phyloP scores from a whole-genome alignment of 345 rosid genomes.

The Nephelium lappaceum region DNA sequence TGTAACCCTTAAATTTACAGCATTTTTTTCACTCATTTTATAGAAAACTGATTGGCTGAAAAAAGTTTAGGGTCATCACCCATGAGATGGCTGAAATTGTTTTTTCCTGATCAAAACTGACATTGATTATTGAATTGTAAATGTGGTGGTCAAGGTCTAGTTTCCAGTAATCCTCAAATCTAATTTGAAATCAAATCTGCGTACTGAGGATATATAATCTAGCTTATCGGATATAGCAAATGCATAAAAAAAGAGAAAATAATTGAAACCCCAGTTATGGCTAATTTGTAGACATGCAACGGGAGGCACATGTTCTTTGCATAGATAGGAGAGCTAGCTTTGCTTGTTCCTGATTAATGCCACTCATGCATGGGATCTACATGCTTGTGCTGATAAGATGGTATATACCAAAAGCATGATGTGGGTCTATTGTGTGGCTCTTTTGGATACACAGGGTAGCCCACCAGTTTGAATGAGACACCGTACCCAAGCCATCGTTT shows the following conservation, averaged over 20 bases:
- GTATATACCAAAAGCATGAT: background rate
- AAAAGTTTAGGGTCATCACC: constrained; percentile 13
- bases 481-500: background rate
- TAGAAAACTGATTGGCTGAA: background rate
- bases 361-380: constrained; percentile 19
- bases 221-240: background rate
- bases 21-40: background rate
- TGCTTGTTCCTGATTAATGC: constrained; percentile 9
- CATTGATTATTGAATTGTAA: background rate
- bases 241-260: background rate
- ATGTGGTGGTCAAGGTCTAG: background rate
- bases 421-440: constrained; percentile 9
- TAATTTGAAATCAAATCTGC: background rate
- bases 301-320: constrained; percentile 3
- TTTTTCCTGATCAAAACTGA: background rate
- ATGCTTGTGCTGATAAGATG: constrained; percentile 9
- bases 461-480: background rate
- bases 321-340: background rate
- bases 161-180: background rate
- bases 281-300: background rate
- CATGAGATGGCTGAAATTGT: constrained; percentile 13
- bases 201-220: background rate
- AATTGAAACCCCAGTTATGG: constrained; percentile 1
- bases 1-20: background rate
- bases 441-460: background rate